Base-by-base conservation (phyloP, 2,329 filamentous ascomycete genomes). In the Cercospora sp. region DNA sequence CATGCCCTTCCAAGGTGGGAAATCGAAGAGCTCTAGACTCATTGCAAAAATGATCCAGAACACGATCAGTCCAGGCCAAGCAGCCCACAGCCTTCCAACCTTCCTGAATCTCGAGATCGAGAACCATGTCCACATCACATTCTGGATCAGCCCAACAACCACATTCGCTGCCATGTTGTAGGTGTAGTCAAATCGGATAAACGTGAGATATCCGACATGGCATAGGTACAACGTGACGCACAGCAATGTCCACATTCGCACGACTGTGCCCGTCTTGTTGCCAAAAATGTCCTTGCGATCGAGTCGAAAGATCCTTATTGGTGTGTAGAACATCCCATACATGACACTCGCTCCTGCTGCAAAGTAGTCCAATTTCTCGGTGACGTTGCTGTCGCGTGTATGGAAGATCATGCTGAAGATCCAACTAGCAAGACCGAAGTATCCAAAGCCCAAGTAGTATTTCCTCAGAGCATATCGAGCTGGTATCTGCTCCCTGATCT, bases 111-210 rank as follows among this genome's bases (percentile, higher is more conserved):
- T 87, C 72, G 83, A 82, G 73, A 91, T 87, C 78, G 91, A 94
- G 81, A 97, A 97, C 80, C 87, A 91, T 53, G 86, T 91, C 95
- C 95, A 98, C 67, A 98, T 81, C 3, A 89, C 63, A 75, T 98
- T 97, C 77, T 93, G 90, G 4, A 94, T 79, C 49, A 93, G 83
- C 3, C 95, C 95, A 10, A 91, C 87, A 3, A 86, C 88, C 21
- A 99, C 91, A 76, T 98, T 99, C 62, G 94, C 95, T 1, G 91
- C 89, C 93, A 99, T 98, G 79, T 99, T 99, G 82, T 99, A 99
- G 5, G 90, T 91, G 79, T 99, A 99, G 80, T 98, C 91, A 91
- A 95, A 99, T 18, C 85, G 84, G 84, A 94, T 92, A 73, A 93
- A 88, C 77, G 90, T 92, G 65, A 99, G 85, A 79, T 97, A 99